Evolutionary conservation across 306 rosid species (phyloP).

Genomic region (Fragaria nilgerrensis): DNA sequence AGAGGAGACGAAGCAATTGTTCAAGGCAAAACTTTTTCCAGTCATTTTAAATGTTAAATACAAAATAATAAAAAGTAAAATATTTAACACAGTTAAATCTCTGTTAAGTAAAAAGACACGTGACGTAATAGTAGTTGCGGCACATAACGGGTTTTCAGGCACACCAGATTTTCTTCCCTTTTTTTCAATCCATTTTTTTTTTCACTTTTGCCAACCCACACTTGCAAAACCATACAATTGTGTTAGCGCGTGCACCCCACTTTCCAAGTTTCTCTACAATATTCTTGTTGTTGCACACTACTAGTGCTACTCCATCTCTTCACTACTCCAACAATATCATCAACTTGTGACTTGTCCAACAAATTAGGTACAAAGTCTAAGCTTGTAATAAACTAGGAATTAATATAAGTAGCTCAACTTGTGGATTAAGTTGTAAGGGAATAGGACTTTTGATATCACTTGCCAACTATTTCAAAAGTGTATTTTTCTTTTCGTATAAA

Average conservation of each 20-base stretch:
- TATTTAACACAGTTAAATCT: too few species aligned
- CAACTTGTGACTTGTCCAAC: conserved; percentile 7
- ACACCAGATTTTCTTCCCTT: too few species aligned
- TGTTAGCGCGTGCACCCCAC: neutral
- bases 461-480: conserved; percentile 3
- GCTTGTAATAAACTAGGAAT: conserved; percentile 1
- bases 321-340: conserved; percentile 3
- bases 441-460: conserved; percentile 7
- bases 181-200: too few species aligned
- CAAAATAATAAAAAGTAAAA: too few species aligned
- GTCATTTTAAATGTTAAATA: too few species aligned
- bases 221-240: neutral
- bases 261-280: neutral
- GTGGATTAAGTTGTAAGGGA: conserved; percentile 23
- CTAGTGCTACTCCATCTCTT: conserved; percentile 15
- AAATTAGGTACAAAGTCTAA: conserved; percentile 19
- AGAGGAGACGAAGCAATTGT: too few species aligned
- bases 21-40: too few species aligned
- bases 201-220: conserved; percentile 85
- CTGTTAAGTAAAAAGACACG: too few species aligned
- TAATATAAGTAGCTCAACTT: conserved; percentile 7
- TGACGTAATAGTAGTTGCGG: too few species aligned
- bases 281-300: neutral
- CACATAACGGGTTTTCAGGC: too few species aligned
- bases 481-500: neutral